Percentiles rank a stretch among this genome's conserved stretches.
phyloP scores from a whole-genome alignment of 306 rosid species.

The Cicer judaicum region DNA sequence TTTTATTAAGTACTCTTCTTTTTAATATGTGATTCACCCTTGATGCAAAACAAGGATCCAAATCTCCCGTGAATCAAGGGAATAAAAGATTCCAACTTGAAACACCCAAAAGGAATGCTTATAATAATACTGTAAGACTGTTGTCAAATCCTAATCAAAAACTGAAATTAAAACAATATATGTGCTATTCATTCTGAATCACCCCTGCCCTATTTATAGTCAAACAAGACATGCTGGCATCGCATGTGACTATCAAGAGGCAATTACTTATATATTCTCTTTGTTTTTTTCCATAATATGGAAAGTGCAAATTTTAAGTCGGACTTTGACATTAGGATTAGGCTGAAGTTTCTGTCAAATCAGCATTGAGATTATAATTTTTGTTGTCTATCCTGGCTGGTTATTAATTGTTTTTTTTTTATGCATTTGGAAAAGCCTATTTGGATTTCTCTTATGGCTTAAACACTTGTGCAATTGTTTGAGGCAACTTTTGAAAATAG shows the following conservation, averaged over 20 bases:
- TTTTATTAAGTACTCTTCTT: constrained; percentile 4
- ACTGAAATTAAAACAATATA: not conserved
- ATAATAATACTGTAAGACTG: constrained; percentile 2
- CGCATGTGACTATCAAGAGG: constrained; percentile 8
- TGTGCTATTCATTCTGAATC: not conserved
- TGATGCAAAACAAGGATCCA: constrained; percentile 16
- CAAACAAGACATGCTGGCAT: constrained; percentile 15
- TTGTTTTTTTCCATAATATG: constrained; percentile 7
- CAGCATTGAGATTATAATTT: constrained; percentile 16
- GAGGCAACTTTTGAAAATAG: not conserved
- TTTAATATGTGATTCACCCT: constrained; percentile 15
- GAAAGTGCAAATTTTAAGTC: constrained; percentile 23
- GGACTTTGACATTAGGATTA: constrained; percentile 23
- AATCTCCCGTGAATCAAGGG: not conserved
- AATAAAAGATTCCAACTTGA: not conserved
- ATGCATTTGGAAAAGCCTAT: not conserved
- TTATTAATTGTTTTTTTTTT: not conserved
- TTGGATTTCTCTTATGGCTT: not conserved
- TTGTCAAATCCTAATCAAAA: constrained; percentile 21
- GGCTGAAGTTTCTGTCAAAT: constrained; percentile 35
- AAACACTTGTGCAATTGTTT: not conserved
- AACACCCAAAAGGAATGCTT: constrained; percentile 1
- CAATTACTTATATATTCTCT: constrained; percentile 11
- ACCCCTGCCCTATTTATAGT: not conserved
- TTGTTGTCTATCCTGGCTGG: not conserved